Conservation (phyloP, 306 rosid genomes). For the Vicia faba region DNA sequence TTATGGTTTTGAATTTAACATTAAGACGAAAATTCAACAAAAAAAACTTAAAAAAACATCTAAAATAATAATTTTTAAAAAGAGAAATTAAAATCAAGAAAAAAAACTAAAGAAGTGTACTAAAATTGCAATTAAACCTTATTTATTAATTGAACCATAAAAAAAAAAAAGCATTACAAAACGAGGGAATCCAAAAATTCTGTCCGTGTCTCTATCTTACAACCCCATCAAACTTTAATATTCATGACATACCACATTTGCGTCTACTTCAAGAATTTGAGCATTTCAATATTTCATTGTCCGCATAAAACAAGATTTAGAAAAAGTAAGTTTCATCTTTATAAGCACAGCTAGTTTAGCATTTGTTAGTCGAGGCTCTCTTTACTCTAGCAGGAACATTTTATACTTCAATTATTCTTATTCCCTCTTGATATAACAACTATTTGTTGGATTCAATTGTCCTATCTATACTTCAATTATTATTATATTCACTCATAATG, state of each 20-base stretch:
- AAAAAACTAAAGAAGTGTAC: too few relatives aligned
- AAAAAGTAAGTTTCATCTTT: constrained; percentile 31
- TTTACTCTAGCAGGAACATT: constrained; percentile 7
- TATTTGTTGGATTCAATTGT: constrained; percentile 17
- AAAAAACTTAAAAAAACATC: too few relatives aligned
- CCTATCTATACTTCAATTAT: not conserved
- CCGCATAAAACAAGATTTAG: constrained; percentile 42
- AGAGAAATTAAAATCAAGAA: too few relatives aligned
- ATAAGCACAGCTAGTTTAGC: constrained; percentile 2
- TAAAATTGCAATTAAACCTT: too few relatives aligned
- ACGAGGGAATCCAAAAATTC: constrained; percentile 32
- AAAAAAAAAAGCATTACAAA: constrained; percentile 30
- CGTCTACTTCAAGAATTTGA: constrained; percentile 40
- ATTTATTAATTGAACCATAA: constrained; percentile 35
- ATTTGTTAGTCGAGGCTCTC: constrained; percentile 12
- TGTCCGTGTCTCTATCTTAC: not conserved
- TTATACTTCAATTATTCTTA: constrained; percentile 3
- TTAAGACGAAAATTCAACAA: too few relatives aligned
- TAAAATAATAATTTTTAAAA: too few relatives aligned
- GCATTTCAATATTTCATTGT: constrained; percentile 36
- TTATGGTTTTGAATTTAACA: too few relatives aligned
- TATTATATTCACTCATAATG: not conserved
- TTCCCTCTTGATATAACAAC: too few relatives aligned
- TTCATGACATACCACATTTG: constrained; percentile 34
- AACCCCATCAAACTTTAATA: constrained; percentile 27